Evolutionary conservation across 306 rosid genomes (phyloP).

Genomic region (Cyclanthera cordifolia): DNA sequence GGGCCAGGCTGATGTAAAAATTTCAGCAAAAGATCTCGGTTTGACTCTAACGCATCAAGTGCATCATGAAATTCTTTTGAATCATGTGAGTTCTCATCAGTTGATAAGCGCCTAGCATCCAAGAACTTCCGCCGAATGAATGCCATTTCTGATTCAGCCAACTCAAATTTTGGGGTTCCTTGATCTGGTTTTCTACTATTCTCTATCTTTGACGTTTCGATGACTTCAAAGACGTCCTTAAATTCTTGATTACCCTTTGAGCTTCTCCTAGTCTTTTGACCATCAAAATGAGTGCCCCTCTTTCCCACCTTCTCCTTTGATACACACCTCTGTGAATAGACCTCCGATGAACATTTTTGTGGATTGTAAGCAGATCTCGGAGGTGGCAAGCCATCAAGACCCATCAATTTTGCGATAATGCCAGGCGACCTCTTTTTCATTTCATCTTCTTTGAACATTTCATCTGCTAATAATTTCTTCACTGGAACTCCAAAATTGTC

Average conservation of each 20-base stretch:
- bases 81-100: constrained; percentile 53
- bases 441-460: constrained; percentile 53
- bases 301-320: constrained; percentile 33
- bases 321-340: constrained; percentile 15
- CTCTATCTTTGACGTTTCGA: constrained; percentile 49
- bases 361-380: constrained; percentile 42
- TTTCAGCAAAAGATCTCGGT: constrained; percentile 69
- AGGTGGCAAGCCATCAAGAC: constrained; percentile 70
- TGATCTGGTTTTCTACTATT: constrained; percentile 32
- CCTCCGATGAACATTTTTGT: constrained; percentile 31
- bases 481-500: constrained; percentile 55
- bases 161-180: constrained; percentile 14
- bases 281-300: no score
- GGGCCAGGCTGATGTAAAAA: constrained; percentile 70
- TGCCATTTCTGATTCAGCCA: constrained; percentile 57
- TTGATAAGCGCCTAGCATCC: constrained; percentile 77
- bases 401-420: constrained; percentile 87
- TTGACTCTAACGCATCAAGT: constrained; percentile 72
- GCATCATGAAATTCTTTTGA: constrained; percentile 65
- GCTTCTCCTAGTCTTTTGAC: constrained; percentile 15
- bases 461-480: constrained; percentile 70
- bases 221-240: constrained; percentile 92
- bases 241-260: constrained; percentile 67
- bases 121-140: constrained; percentile 78
- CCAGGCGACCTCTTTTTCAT: constrained; percentile 57